Conservation (phyloP, 2,329 filamentous ascomycete genomes). For the Madurella mycetomatis region DNA sequence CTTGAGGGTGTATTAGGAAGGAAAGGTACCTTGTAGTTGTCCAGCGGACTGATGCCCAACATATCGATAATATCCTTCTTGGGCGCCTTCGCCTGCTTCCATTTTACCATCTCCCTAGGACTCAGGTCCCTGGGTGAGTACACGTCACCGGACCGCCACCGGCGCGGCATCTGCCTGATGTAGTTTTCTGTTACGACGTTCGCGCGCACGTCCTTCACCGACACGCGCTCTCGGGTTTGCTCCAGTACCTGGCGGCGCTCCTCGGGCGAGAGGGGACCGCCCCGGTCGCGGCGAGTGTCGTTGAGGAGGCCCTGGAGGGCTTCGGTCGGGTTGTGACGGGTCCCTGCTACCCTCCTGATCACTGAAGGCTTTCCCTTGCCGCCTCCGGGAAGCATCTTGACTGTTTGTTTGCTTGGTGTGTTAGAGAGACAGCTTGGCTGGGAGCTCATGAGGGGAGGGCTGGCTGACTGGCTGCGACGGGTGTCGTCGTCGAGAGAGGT, state of each 20-base stretch:
- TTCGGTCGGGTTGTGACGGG: conserved; percentile 2
- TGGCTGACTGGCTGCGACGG: conserved; percentile 8
- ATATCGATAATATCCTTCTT: conserved; percentile 72
- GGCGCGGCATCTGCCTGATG: conserved; percentile 61
- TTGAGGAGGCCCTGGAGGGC: conserved; percentile 2
- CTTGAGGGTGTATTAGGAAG: neutral
- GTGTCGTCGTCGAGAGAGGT: conserved; percentile 15
- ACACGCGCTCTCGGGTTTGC: neutral
- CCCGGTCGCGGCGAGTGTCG: neutral
- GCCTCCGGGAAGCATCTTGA: neutral
- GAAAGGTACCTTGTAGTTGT: conserved; percentile 73
- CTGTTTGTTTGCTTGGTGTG: neutral
- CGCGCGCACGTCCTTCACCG: conserved; percentile 8
- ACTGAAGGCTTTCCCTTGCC: neutral
- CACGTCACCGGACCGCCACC: conserved; percentile 74
- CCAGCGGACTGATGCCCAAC: conserved; percentile 72
- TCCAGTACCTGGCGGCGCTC: conserved; percentile 8
- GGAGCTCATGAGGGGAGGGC: neutral
- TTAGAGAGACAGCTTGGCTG: neutral
- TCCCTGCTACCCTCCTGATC: neutral
- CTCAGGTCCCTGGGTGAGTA: conserved; percentile 88
- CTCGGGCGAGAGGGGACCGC: neutral
- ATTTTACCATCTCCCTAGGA: conserved; percentile 74
- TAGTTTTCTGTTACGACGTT: conserved; percentile 41
- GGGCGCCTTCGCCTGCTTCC: conserved; percentile 55